Evolutionary conservation across 305 asterid genomes (phyloP).

Genomic region (Fraxinus floribunda): DNA sequence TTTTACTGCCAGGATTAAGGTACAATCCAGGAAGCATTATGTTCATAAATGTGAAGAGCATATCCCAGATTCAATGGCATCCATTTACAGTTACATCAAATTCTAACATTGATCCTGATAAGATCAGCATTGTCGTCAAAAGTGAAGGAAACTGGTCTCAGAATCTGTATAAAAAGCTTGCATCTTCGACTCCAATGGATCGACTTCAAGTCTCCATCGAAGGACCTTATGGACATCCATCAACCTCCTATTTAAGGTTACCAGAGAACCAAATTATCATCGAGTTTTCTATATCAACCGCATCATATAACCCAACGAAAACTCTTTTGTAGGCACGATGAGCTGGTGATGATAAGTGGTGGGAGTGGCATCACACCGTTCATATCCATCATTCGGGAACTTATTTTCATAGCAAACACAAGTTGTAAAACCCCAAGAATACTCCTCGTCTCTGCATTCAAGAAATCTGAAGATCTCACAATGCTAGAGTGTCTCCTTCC

Average conservation of each 20-base stretch:
- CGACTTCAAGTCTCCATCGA: slow-evolving; percentile 36
- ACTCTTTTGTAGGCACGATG: slow-evolving; percentile 30
- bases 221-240: slow-evolving; percentile 44
- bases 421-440: slow-evolving; percentile 27
- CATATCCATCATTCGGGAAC: slow-evolving; percentile 41
- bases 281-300: not conserved
- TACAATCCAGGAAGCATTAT: slow-evolving; percentile 38
- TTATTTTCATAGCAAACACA: slow-evolving; percentile 25
- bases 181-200: slow-evolving; percentile 25
- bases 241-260: slow-evolving; percentile 38
- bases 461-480: slow-evolving; percentile 34
- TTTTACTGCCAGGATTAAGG: slow-evolving; percentile 26
- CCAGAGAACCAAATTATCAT: not conserved
- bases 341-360: slow-evolving; percentile 46
- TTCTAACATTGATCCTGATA: slow-evolving; percentile 29
- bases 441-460: slow-evolving; percentile 37
- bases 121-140: slow-evolving; percentile 36
- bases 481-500: slow-evolving; percentile 52
- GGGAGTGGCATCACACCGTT: slow-evolving; percentile 52
- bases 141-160: slow-evolving; percentile 47
- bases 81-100: slow-evolving; percentile 46
- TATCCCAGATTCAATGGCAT: slow-evolving; percentile 47
- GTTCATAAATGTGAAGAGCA: slow-evolving; percentile 38
- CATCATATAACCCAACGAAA: not conserved
- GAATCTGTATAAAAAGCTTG: slow-evolving; percentile 32